A percentile compares a stretch with the other conserved stretches of the same genome.
These are phyloP conservation scores for Fusarium xyrophilum DNA, from an alignment of 2,329 filamentous ascomycete species.

Conservation along the genomic window DNA sequence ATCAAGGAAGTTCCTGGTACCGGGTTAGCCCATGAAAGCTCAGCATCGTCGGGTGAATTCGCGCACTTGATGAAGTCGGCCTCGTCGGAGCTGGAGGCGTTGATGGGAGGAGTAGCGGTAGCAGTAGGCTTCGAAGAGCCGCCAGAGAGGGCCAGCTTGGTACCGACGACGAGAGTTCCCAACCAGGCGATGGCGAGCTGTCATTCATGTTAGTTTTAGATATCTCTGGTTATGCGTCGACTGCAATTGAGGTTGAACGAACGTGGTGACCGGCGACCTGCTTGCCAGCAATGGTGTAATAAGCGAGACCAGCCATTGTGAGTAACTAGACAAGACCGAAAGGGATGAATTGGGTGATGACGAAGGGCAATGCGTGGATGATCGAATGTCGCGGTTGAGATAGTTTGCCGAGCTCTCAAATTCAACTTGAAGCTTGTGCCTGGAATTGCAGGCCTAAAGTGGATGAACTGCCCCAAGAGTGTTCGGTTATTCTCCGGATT, in stretches of 20 bases:
- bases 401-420: slow-evolving; percentile 43
- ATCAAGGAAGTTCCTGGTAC: slow-evolving; percentile 50
- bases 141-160: slow-evolving; percentile 54
- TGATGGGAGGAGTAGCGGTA: slow-evolving; percentile 63
- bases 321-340: slow-evolving; percentile 32
- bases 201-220: slow-evolving; percentile 34
- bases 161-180: slow-evolving; percentile 57
- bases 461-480: neutral
- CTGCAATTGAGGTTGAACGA: slow-evolving; percentile 45
- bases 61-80: slow-evolving; percentile 70
- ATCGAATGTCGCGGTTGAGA: slow-evolving; percentile 39
- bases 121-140: slow-evolving; percentile 54
- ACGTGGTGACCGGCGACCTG: slow-evolving; percentile 69
- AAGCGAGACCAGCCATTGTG: slow-evolving; percentile 50
- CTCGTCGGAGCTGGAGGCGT: slow-evolving; percentile 67
- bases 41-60: slow-evolving; percentile 35
- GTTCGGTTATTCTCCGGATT: slow-evolving; percentile 44
- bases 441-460: slow-evolving; percentile 46
- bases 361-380: slow-evolving; percentile 43
- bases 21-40: slow-evolving; percentile 36
- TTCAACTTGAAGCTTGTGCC: slow-evolving; percentile 39
- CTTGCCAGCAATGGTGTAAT: slow-evolving; percentile 64
- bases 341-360: slow-evolving; percentile 42
- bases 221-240: slow-evolving; percentile 1
- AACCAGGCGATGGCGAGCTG: slow-evolving; percentile 67